Conservation (phyloP, 2,329 filamentous ascomycete genomes). For the Penicillium janthinellum region DNA sequence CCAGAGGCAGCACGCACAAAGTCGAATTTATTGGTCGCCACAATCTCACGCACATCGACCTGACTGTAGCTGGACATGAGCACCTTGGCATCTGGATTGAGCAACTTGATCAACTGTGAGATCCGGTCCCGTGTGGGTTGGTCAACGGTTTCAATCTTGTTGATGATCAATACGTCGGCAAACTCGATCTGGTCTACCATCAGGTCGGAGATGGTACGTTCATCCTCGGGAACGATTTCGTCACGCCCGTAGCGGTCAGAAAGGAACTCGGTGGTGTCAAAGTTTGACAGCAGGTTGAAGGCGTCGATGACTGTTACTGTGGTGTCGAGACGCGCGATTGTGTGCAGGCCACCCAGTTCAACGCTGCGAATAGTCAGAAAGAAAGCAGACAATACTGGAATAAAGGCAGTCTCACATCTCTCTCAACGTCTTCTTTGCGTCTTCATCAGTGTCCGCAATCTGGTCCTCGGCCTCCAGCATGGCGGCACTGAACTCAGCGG, state of each 20-base stretch:
- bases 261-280: conserved; percentile 69
- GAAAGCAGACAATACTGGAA: conserved; percentile 7
- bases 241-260: conserved; percentile 62
- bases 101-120: conserved; percentile 56
- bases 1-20: conserved; percentile 65
- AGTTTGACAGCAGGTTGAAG: conserved; percentile 72
- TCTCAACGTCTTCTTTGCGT: conserved; percentile 48
- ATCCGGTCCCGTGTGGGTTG: conserved; percentile 52
- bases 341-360: conserved; percentile 64
- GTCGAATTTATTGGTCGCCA: conserved; percentile 67
- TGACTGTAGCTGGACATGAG: conserved; percentile 62
- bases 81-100: conserved; percentile 69
- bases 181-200: conserved; percentile 80
- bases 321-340: conserved; percentile 68
- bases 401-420: conserved; percentile 48
- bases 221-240: conserved; percentile 67
- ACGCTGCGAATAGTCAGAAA: conserved; percentile 38
- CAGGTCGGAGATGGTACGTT: conserved; percentile 72
- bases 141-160: conserved; percentile 67
- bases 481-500: conserved; percentile 54
- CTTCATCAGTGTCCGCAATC: conserved; percentile 44
- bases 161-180: conserved; percentile 70
- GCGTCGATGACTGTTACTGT: conserved; percentile 73
- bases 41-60: conserved; percentile 63
- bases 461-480: conserved; percentile 53